Evolutionary conservation across 148 eudicot species (phyloP).

Genomic region (Chenopodium suecicum): DNA sequence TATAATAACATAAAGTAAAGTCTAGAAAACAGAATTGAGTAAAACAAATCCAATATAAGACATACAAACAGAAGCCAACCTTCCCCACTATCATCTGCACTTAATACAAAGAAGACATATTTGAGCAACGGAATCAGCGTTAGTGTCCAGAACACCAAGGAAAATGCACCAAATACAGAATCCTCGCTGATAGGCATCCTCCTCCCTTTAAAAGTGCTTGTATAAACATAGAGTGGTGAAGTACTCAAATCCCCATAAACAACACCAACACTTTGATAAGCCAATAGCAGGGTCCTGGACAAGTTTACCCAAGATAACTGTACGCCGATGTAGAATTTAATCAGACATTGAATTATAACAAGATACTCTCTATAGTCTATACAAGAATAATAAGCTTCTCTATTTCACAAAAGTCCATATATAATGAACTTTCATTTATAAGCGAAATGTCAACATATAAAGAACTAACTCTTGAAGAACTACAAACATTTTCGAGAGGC

Average conservation of each 20-base stretch:
- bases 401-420: not conserved
- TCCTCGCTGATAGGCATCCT: constrained; percentile 54
- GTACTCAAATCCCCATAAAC: constrained; percentile 95
- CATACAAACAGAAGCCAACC: constrained; percentile 46
- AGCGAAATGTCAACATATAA: not conserved
- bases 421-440: not conserved
- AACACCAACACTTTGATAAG: constrained; percentile 94
- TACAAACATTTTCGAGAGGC: not conserved
- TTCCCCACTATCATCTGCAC: constrained; percentile 96
- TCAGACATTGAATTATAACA: not conserved
- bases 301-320: constrained; percentile 59
- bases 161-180: constrained; percentile 80
- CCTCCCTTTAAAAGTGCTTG: constrained; percentile 65
- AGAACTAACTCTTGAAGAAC: not conserved
- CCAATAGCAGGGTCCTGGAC: constrained; percentile 64
- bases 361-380: not conserved
- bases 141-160: constrained; percentile 88
- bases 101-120: constrained; percentile 68
- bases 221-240: constrained; percentile 89
- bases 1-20: constrained; percentile 26
- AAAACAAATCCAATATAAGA: not conserved
- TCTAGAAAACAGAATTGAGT: not conserved
- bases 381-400: not conserved
- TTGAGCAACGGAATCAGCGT: constrained; percentile 87
- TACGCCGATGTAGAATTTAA: constrained; percentile 29